Evolutionary conservation across 1,284 basidiomycete genomes (phyloP), one percentile per base, ranked within the genome.

Genomic region (Stereum hirsutum): DNA sequence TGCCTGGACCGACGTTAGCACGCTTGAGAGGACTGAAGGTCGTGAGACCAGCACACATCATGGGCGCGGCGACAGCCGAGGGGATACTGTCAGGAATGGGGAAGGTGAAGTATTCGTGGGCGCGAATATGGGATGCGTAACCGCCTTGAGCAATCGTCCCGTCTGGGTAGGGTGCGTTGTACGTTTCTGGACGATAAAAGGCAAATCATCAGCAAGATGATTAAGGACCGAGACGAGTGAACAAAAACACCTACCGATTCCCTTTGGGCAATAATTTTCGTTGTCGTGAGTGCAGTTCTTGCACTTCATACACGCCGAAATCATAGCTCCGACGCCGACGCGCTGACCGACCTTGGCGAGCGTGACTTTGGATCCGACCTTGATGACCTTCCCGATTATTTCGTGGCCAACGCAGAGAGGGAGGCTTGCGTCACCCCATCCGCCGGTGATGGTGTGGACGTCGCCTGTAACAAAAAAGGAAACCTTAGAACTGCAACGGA

Each of bases 71-170:
- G 46, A 76, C 60, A 45, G 72, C 71, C 2, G 72, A 69, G 30
- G 68, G 60, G 43, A 87, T 59, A 8, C 54, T 66, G 4, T 82
- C 73, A 0, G 84, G 83, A 41, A 89, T 74, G 12, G 73, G 70
- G 62, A 86, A 84, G 34, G 82, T 80, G 55, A 81, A 87, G 48
- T 69, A 72, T 53, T 83, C 69, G 51, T 83, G 74, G 0, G 75
- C 79, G 39, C 81, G 74, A 49, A 83, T 74, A 49, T 70, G 73
- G 26, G 76, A 79, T 4, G 76, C 70, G 63, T 83, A 86, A 6
- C 85, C 84, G 42, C 76, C 78, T 46, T 72, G 65, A 44, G 69
- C 65, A 53, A 71, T 63, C 14, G 69, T 64, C 8, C 74, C 74
- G 50, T 74, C 77, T 39, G 66, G 69, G 57, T 77, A 79, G 42